These are phyloP conservation scores for Aspergillus ochraceus DNA, from an alignment of 2,329 filamentous ascomycete species.

Conservation along the genomic window DNA sequence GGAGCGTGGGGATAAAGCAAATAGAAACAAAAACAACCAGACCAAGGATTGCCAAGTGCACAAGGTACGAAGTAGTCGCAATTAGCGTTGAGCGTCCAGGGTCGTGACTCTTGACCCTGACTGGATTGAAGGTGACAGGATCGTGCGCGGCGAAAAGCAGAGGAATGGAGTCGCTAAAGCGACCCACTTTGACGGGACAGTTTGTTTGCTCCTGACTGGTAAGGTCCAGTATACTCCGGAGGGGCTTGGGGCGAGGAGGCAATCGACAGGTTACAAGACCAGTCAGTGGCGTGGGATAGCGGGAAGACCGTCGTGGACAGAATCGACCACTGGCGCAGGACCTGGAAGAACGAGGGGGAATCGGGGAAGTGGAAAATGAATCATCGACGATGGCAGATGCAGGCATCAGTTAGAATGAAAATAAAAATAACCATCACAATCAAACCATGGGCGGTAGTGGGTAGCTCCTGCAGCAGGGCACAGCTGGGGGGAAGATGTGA, in stretches of 20 bases:
- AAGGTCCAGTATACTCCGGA: not conserved
- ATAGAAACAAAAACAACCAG: not conserved
- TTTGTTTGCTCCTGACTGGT: constrained; percentile 8
- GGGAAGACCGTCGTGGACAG: constrained; percentile 14
- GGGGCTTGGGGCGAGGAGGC: constrained; percentile 6
- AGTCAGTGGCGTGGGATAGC: constrained; percentile 24
- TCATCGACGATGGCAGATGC: constrained; percentile 10
- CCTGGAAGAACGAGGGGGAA: not conserved
- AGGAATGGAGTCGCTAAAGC: constrained; percentile 7
- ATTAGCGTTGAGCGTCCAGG: not conserved
- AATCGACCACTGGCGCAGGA: constrained; percentile 12
- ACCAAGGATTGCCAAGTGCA: constrained; percentile 3
- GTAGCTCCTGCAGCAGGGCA: constrained; percentile 7
- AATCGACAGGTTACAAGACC: constrained; percentile 23
- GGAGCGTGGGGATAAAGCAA: not conserved
- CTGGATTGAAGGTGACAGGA: constrained; percentile 9
- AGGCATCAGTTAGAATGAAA: constrained; percentile 9
- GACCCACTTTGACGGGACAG: constrained; percentile 4
- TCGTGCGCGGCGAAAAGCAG: constrained; percentile 4
- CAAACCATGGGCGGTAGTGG: not conserved
- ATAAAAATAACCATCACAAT: not conserved
- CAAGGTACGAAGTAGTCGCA: not conserved
- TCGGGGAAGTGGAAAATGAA: not conserved
- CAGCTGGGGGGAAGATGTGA: constrained; percentile 8
- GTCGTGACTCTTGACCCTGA: not conserved